A percentile compares a stretch with the other conserved stretches of the same genome.
Conservation (phyloP, 2,329 filamentous ascomycete genomes). For the Metarhizium robertsii region DNA sequence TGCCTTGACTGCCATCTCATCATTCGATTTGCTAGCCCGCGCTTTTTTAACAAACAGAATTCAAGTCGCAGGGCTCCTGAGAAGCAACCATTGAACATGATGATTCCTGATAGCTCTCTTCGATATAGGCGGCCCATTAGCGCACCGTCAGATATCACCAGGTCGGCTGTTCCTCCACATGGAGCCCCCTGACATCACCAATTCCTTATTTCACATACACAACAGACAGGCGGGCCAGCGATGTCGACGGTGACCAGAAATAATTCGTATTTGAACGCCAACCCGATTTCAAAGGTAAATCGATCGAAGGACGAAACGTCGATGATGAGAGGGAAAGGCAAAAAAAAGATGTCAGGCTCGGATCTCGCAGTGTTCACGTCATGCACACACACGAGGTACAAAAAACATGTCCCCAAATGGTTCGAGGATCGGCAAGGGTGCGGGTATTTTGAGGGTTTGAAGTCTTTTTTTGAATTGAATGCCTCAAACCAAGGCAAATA, state of each 20-base stretch:
- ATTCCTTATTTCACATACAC: background rate
- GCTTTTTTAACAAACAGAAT: background rate
- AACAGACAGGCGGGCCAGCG: background rate
- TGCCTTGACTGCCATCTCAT: background rate
- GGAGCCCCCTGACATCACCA: background rate
- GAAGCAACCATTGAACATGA: background rate
- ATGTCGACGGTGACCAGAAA: background rate
- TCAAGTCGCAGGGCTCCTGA: background rate
- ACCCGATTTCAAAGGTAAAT: background rate
- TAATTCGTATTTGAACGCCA: background rate
- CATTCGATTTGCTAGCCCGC: background rate
- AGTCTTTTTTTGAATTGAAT: constrained; percentile 43
- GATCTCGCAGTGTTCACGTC: background rate
- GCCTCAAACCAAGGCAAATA: constrained; percentile 42
- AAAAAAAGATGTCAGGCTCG: background rate
- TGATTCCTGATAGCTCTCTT: background rate
- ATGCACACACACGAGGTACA: background rate
- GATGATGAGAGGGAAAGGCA: background rate
- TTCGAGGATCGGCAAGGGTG: background rate
- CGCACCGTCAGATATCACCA: background rate
- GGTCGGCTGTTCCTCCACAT: background rate
- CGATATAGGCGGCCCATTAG: background rate
- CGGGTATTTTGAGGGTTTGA: constrained; percentile 25
- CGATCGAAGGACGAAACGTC: background rate
- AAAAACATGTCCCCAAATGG: background rate